Conservation (phyloP, 768 basidiomycete genomes). For the Boletus subparvulus region DNA sequence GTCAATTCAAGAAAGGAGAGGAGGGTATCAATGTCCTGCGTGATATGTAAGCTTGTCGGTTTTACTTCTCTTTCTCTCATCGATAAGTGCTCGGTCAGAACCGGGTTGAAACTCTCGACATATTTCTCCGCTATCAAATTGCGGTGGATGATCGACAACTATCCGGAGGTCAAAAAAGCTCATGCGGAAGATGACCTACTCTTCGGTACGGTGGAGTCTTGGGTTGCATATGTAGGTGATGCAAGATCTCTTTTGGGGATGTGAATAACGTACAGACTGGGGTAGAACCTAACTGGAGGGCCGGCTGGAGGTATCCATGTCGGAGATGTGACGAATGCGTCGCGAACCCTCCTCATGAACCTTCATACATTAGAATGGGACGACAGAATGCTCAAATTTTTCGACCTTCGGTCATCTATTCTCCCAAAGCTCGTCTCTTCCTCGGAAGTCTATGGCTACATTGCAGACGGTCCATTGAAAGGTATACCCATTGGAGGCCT, state of each 20-base stretch:
- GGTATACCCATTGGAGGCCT: slow-evolving; percentile 89
- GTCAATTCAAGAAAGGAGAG: slow-evolving; percentile 66
- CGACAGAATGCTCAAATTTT: slow-evolving; percentile 79
- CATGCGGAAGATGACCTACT: slow-evolving; percentile 78
- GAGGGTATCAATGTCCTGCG: slow-evolving; percentile 66
- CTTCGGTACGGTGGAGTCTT: slow-evolving; percentile 96
- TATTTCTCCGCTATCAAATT: slow-evolving; percentile 98
- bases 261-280: neutral
- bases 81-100: slow-evolving; percentile 43
- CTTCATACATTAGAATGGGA: slow-evolving; percentile 83
- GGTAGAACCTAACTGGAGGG: slow-evolving; percentile 84
- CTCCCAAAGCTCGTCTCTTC: slow-evolving; percentile 88
- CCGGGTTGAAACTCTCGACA: slow-evolving; percentile 92
- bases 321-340: slow-evolving; percentile 93
- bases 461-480: slow-evolving; percentile 62
- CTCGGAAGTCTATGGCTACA: slow-evolving; percentile 86
- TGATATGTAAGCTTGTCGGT: slow-evolving; percentile 53
- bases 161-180: slow-evolving; percentile 71
- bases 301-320: slow-evolving; percentile 69
- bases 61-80: neutral
- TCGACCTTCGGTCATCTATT: slow-evolving; percentile 72
- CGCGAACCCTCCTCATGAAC: slow-evolving; percentile 91
- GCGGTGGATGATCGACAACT: slow-evolving; percentile 94
- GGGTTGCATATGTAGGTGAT: slow-evolving; percentile 81
- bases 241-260: slow-evolving; percentile 9